Conservation (phyloP, 2,329 filamentous ascomycete species). For the Chrysoporthe austroafricana region DNA sequence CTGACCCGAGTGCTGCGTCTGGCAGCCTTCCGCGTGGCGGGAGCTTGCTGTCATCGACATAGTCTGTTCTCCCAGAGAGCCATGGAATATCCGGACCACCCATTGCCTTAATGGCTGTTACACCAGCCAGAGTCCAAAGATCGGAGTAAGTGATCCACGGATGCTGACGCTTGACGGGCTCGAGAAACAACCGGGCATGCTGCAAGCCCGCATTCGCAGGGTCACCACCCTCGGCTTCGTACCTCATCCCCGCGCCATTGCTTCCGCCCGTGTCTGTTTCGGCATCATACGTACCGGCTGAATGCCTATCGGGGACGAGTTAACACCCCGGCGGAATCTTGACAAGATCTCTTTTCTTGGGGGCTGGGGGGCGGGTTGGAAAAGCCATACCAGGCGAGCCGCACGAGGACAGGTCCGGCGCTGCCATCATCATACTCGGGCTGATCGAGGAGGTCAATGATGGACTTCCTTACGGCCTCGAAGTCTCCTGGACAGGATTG, state of each 20-base stretch:
- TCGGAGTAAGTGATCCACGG: constrained; percentile 69
- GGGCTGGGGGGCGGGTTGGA: too few species aligned
- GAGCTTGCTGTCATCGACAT: constrained; percentile 62
- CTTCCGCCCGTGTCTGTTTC: constrained; percentile 64
- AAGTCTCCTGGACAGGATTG: constrained; percentile 58
- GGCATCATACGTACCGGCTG: constrained; percentile 64
- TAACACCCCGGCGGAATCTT: neutral
- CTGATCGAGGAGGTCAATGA: constrained; percentile 57
- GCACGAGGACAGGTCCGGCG: constrained; percentile 65
- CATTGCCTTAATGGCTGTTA: constrained; percentile 62
- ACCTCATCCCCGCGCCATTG: constrained; percentile 69
- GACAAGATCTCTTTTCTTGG: neutral
- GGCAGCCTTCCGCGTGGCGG: constrained; percentile 66
- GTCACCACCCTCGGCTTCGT: constrained; percentile 66
- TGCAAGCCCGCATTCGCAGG: constrained; percentile 68
- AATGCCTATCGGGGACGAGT: constrained; percentile 51
- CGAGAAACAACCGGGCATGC: constrained; percentile 65
- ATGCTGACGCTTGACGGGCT: constrained; percentile 61
- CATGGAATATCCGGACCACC: constrained; percentile 62
- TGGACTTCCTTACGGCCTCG: constrained; percentile 59
- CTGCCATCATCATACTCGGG: constrained; percentile 69
- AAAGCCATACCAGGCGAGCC: constrained; percentile 60
- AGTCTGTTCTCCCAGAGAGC: constrained; percentile 63
- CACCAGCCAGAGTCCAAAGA: constrained; percentile 66
- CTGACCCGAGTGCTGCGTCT: constrained; percentile 76